Evolutionary conservation across 169 alveolate genomes (phyloP), one percentile per base, ranked within the genome.

Genomic region (Plasmodium vivax): DNA sequence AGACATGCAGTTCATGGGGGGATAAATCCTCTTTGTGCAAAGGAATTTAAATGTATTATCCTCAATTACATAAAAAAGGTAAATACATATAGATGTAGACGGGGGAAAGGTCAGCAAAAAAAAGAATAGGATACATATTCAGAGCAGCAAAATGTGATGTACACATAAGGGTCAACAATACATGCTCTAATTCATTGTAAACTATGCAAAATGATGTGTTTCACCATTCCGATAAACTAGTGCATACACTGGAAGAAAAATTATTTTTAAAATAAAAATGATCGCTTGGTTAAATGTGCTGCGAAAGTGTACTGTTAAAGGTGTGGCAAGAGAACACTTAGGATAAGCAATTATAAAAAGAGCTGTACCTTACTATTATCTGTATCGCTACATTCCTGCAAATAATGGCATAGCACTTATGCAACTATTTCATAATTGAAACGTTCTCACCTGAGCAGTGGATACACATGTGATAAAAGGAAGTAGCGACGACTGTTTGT

Each of bases 231-330:
- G 77, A 27, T 68, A 68, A 68, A 27, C 16, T 38, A 27, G 38
- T 68, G 27, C 77, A 68, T 68, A 23, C n/a, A n/a, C 77, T 27
- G 43, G 77, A 68, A 23, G 77, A 68, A 68, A 23, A 68, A 68
- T 68, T 8, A 68, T 68, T 68, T 68, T 68, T 68, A 68, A 68
- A 68, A 68, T 68, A 68, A 68, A 68, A 68, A 68, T 68, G 77
- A 68, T 38, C 12, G 0, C 38, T 68, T 68, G n/a, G 77, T 30
- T 68, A 68, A 62, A 62, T 23, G 77, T 68, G n/a, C 32, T 68
- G 38, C 32, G n/a, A 5, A 68, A 51, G 23, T 51, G 23, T 38
- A 68, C 16, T 68, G n/a, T 68, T 68, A 68, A 27, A 68, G 32
- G 27, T 68, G 38, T 27, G 14, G 32, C 38, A 68, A 68, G 43